phyloP scores from a whole-genome alignment of 257 asterid genomes.

The Capsicum rhomboideum region DNA sequence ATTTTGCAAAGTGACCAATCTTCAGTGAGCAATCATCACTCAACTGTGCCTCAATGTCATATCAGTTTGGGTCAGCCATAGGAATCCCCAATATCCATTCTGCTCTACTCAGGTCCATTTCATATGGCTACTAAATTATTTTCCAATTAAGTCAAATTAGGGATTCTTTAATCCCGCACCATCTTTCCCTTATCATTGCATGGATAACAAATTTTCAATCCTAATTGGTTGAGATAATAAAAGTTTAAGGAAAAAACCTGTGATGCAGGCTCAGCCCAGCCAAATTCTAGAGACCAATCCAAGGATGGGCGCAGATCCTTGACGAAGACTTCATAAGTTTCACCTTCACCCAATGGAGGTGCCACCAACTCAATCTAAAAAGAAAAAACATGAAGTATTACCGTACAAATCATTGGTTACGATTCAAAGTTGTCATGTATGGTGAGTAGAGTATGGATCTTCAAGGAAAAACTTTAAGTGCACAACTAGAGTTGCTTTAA shows the following conservation, averaged over 20 bases:
- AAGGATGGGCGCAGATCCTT: conserved; percentile 78
- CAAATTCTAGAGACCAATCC: conserved; percentile 62
- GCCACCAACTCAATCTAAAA: conserved; percentile 49
- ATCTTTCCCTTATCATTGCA: background rate
- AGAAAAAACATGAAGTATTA: background rate
- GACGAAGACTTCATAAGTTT: conserved; percentile 26
- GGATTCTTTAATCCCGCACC: background rate
- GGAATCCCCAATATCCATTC: background rate
- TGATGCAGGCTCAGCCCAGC: conserved; percentile 53
- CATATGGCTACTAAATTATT: background rate
- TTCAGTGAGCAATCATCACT: background rate
- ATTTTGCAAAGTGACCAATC: background rate
- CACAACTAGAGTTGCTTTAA: background rate
- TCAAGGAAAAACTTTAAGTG: background rate
- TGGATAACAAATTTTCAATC: background rate
- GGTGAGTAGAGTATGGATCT: background rate
- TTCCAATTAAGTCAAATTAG: background rate
- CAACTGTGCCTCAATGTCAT: background rate
- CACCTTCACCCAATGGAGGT: conserved; percentile 68
- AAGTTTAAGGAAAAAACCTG: conserved; percentile 30
- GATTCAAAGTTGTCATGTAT: background rate
- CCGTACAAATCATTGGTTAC: background rate
- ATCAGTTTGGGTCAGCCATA: background rate
- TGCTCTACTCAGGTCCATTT: background rate
- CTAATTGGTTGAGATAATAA: background rate